Evolutionary conservation across 441 rosid genomes (phyloP), one percentile per base, ranked within the genome.

Genomic region (Aleurites moluccanus): DNA sequence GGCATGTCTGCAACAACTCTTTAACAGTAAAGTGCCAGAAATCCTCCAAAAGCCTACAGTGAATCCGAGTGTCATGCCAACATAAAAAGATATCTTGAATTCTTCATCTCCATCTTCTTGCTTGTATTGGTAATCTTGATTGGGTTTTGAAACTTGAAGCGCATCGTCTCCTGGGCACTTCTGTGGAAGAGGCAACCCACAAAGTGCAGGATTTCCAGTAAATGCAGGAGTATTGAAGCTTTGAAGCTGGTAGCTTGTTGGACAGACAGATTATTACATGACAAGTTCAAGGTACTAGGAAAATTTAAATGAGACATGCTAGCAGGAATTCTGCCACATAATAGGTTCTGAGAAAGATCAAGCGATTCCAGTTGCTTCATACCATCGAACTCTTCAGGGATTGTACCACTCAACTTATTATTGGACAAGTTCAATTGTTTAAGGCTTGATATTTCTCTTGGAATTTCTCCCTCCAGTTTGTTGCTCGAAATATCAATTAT

Each of bases 181-280:
- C 2, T 6, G n/a, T 15, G 20, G 10, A 30, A 72, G 3, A 23
- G 75, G 75, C 0, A 0, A 14, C 4, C 75, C 75, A 33, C 59
- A 60, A 21, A 60, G 47, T 1, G 35, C 42, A 21, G 42, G 42
- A 47, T 72, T 59, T 44, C 40, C 62, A 0, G 3, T 25, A 52
- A 53, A 73, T 1, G 14, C 47, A 35, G 64, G 60, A 27, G 68
- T 69, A 50, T 47, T 2, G 15, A 73, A 78, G 72, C 63, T 66
- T n/a, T 72, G 64, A 18, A 78, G 69, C 55, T 78, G 68, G 4
- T 68, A 67, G 30, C 69, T 28, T 14, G 11, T 23, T 16, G 77
- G 80, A 49, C 69, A 2, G 76, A 67, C 27, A 72, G 47, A 42
- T 72, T 56, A 25, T 77, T 77, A 18, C 21, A 30, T 1, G 76